Evolutionary conservation across 2,329 filamentous ascomycete species (phyloP).

Genomic region (Plenodomus lindquistii): DNA sequence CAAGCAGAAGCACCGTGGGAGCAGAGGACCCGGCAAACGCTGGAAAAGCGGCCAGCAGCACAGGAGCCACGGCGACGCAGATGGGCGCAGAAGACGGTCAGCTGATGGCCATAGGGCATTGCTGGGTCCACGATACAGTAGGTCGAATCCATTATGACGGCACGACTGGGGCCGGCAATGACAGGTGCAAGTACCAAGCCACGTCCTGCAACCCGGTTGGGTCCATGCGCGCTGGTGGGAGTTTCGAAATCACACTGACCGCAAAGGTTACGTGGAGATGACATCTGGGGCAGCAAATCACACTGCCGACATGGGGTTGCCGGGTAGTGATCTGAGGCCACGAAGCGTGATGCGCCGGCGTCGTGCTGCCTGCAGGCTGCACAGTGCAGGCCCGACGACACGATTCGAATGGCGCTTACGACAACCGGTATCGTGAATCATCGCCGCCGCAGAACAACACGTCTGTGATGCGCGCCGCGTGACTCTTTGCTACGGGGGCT

Average conservation of each 20-base stretch:
- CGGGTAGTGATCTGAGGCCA: constrained; percentile 14
- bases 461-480: constrained; percentile 20
- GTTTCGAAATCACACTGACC: constrained; percentile 27
- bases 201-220: constrained; percentile 27
- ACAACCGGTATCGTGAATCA: constrained; percentile 18
- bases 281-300: constrained; percentile 38
- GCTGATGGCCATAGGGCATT: constrained; percentile 28
- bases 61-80: constrained; percentile 20
- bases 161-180: constrained; percentile 20
- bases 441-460: constrained; percentile 19
- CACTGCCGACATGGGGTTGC: constrained; percentile 22
- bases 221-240: constrained; percentile 22
- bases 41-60: constrained; percentile 20
- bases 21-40: neutral
- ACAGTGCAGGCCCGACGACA: too few species aligned
- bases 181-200: constrained; percentile 15
- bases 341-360: constrained; percentile 35
- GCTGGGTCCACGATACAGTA: constrained; percentile 9
- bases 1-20: constrained; percentile 2
- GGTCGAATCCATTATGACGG: constrained; percentile 23
- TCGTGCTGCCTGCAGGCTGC: too few species aligned
- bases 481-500: constrained; percentile 2
- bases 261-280: constrained; percentile 22
- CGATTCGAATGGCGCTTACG: constrained; percentile 64
- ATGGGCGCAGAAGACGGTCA: constrained; percentile 29